phyloP scores from a whole-genome alignment of 352 stramenopile genomes.

The Pythium brachiatum region DNA sequence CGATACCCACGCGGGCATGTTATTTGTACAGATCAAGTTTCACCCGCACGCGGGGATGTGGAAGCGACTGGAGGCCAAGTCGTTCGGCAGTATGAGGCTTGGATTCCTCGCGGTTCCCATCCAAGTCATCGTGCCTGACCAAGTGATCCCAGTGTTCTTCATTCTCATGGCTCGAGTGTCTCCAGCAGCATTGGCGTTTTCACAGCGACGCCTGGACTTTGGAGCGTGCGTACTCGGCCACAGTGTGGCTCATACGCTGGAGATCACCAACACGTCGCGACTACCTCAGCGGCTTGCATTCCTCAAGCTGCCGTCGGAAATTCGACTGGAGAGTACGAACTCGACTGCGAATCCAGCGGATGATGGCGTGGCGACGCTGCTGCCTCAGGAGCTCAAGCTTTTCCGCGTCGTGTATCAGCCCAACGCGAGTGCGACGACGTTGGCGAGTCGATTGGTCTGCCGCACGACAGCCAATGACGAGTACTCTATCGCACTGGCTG shows the following conservation, averaged over 20 bases:
- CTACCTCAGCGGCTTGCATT: slow-evolving; percentile 70
- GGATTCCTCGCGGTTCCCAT: slow-evolving; percentile 33
- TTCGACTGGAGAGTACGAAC: slow-evolving; percentile 35
- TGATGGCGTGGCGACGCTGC: slow-evolving; percentile 56
- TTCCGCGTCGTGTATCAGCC: slow-evolving; percentile 52
- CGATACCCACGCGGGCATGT: slow-evolving; percentile 25
- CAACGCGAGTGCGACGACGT: slow-evolving; percentile 29
- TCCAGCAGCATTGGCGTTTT: slow-evolving; percentile 29
- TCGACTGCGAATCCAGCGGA: slow-evolving; percentile 26
- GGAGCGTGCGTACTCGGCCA: slow-evolving; percentile 52
- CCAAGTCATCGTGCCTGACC: slow-evolving; percentile 52
- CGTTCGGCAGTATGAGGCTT: slow-evolving; percentile 10
- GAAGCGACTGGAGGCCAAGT: slow-evolving; percentile 21
- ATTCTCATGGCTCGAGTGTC: slow-evolving; percentile 42
- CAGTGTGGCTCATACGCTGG: slow-evolving; percentile 30
- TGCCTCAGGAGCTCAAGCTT: slow-evolving; percentile 39
- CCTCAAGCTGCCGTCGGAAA: slow-evolving; percentile 45
- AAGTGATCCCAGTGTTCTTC: slow-evolving; percentile 64
- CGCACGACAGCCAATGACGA: slow-evolving; percentile 45
- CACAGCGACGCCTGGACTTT: slow-evolving; percentile 40
- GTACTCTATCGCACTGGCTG: slow-evolving; percentile 40
- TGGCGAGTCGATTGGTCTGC: slow-evolving; percentile 38
- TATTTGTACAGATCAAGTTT: slow-evolving; percentile 51
- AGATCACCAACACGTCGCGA: slow-evolving; percentile 43
- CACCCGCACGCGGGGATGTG: slow-evolving; percentile 26